Conservation (phyloP, 495 filamentous ascomycete species). For the Penicillium fimorum region DNA sequence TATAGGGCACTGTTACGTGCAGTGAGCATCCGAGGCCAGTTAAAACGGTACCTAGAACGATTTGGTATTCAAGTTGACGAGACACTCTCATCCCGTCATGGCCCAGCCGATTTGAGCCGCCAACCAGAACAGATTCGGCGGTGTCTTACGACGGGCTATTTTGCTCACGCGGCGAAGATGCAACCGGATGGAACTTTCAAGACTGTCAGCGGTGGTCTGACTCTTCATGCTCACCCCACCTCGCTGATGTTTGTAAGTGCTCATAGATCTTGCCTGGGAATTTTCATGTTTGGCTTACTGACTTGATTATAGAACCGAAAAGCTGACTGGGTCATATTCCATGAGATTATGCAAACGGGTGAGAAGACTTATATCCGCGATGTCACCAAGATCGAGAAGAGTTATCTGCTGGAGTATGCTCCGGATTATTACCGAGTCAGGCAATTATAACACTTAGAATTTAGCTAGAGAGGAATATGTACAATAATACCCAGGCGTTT, state of each 20-base stretch:
- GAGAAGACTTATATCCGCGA: constrained; percentile 90
- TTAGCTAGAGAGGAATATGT: background rate
- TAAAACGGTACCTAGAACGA: constrained; percentile 82
- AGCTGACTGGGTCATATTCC: constrained; percentile 96
- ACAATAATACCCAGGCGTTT: constrained; percentile 17
- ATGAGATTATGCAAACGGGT: constrained; percentile 90
- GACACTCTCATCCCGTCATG: constrained; percentile 36
- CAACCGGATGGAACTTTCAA: constrained; percentile 89
- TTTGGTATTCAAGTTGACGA: constrained; percentile 76
- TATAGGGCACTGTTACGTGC: constrained; percentile 79
- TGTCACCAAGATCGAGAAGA: constrained; percentile 86
- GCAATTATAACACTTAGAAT: constrained; percentile 11
- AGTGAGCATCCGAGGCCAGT: constrained; percentile 80
- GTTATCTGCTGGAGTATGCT: constrained; percentile 87
- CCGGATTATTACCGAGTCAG: constrained; percentile 74
- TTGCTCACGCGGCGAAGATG: constrained; percentile 95
- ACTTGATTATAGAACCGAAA: constrained; percentile 68
- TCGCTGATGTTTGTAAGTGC: constrained; percentile 83
- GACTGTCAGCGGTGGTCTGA: constrained; percentile 69
- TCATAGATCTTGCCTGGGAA: background rate
- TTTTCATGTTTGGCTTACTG: constrained; percentile 14
- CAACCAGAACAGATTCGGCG: constrained; percentile 73
- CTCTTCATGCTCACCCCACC: constrained; percentile 85
- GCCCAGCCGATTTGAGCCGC: constrained; percentile 35
- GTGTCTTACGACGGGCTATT: constrained; percentile 89